Conservation (phyloP, 805 yeast species). For the Torulaspora delbrueckii region DNA sequence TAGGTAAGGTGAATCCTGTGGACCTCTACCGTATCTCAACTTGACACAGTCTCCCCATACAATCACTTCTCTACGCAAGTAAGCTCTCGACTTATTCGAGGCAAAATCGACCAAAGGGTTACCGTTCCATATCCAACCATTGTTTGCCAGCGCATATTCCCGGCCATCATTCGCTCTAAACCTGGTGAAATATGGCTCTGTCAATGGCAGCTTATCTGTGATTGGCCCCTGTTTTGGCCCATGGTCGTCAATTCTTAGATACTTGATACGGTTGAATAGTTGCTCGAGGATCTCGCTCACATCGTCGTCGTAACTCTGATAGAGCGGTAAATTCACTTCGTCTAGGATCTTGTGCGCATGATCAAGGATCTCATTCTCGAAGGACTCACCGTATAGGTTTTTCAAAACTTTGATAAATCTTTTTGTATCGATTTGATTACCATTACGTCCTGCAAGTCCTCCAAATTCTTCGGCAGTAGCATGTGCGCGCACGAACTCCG, state of each 20-base stretch:
- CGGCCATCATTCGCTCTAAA: conserved; percentile 50
- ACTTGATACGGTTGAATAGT: conserved; percentile 69
- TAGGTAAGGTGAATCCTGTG: conserved; percentile 79
- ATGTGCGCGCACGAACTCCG: conserved; percentile 43
- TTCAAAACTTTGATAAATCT: conserved; percentile 52
- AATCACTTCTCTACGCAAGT: conserved; percentile 85
- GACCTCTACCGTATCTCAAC: conserved; percentile 72
- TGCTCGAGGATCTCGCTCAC: conserved; percentile 59
- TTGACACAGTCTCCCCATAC: conserved; percentile 98
- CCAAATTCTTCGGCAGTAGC: conserved; percentile 42
- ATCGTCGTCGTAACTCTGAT: conserved; percentile 73
- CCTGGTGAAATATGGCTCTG: conserved; percentile 85
- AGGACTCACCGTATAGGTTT: conserved; percentile 33
- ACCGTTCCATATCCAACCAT: conserved; percentile 99
- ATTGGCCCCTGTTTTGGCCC: conserved; percentile 80
- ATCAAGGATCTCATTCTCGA: conserved; percentile 33
- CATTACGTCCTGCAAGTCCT: conserved; percentile 43
- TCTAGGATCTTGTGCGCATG: conserved; percentile 57
- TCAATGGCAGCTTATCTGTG: conserved; percentile 52
- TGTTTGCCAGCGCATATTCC: conserved; percentile 75
- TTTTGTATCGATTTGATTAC: conserved; percentile 48
- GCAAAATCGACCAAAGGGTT: conserved; percentile 94
- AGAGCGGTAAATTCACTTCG: conserved; percentile 70
- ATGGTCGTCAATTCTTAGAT: conserved; percentile 65
- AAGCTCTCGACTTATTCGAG: conserved; percentile 68